phyloP scores from a whole-genome alignment of 2,329 filamentous ascomycete species.

The Colletotrichum sp. region DNA sequence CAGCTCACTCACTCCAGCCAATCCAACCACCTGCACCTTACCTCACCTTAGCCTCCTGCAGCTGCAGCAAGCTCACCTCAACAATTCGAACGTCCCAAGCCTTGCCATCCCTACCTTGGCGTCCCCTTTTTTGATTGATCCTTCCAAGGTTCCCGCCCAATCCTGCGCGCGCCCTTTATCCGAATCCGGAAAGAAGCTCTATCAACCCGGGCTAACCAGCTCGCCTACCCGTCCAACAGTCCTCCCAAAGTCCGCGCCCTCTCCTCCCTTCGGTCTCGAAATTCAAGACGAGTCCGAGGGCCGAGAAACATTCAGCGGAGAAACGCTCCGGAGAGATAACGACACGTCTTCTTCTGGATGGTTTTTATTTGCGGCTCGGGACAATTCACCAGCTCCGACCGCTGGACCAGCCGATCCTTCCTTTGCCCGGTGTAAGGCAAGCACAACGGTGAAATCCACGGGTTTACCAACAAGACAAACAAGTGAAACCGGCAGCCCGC shows the following conservation, averaged over 20 bases:
- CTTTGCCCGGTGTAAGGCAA: not conserved
- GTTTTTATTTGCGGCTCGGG: not conserved
- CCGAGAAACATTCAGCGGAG: not conserved
- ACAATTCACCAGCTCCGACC: not conserved
- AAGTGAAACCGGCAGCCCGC: not conserved
- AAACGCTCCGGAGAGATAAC: not conserved
- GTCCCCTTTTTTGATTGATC: not conserved
- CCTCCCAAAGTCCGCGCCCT: not conserved
- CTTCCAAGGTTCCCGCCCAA: not conserved
- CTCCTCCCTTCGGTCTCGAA: not conserved
- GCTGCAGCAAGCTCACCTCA: not conserved
- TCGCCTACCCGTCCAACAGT: not conserved
- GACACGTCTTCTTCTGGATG: not conserved
- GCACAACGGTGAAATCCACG: not conserved
- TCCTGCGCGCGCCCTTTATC: not conserved
- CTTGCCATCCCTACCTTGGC: not conserved
- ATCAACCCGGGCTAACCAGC: not conserved
- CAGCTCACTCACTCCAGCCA: not conserved
- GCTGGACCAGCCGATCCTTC: not conserved
- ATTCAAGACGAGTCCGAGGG: not conserved
- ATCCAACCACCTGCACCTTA: not conserved
- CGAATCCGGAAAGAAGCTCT: slow-evolving; percentile 17
- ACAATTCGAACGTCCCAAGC: not conserved
- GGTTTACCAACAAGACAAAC: not conserved
- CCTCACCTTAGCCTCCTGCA: not conserved